Conservation (phyloP, 345 rosid genomes). For the Euphorbia tirucalli region DNA sequence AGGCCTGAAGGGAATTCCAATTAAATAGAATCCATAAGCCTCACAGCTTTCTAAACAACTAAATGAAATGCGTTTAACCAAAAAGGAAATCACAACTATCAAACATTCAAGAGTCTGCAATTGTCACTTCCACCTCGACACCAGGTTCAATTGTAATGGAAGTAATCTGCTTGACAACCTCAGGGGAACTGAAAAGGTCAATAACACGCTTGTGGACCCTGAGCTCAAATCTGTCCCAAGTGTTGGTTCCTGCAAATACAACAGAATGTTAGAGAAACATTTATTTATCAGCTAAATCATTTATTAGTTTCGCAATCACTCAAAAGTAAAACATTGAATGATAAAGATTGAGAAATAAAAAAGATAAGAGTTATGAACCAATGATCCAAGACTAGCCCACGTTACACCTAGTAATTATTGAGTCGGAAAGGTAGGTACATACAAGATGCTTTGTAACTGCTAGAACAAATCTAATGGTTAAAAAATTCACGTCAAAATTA, state of each 20-base stretch:
- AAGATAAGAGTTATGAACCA: too few species aligned
- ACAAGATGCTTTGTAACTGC: too few species aligned
- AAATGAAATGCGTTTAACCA: background rate
- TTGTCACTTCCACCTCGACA: conserved; percentile 62
- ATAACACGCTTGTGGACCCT: conserved; percentile 61
- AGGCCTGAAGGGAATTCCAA: background rate
- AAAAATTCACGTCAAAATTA: too few species aligned
- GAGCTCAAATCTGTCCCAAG: conserved; percentile 60
- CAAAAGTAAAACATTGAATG: background rate
- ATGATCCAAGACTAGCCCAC: too few species aligned
- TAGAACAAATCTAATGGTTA: too few species aligned
- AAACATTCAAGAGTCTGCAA: conserved; percentile 35
- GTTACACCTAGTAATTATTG: too few species aligned
- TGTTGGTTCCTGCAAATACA: conserved; percentile 47
- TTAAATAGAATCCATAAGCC: background rate
- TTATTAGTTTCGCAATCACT: background rate
- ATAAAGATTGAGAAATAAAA: too few species aligned
- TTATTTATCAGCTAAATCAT: background rate
- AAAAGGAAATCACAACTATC: background rate
- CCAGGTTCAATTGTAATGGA: conserved; percentile 66
- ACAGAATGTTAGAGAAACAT: background rate
- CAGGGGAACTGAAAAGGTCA: conserved; percentile 63
- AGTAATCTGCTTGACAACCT: conserved; percentile 65
- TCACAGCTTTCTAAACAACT: background rate
- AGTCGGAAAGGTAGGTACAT: too few species aligned